These are phyloP conservation scores for Dendrobium catenatum DNA, from an alignment of 106 monocot genomes.

Conservation along the genomic window DNA sequence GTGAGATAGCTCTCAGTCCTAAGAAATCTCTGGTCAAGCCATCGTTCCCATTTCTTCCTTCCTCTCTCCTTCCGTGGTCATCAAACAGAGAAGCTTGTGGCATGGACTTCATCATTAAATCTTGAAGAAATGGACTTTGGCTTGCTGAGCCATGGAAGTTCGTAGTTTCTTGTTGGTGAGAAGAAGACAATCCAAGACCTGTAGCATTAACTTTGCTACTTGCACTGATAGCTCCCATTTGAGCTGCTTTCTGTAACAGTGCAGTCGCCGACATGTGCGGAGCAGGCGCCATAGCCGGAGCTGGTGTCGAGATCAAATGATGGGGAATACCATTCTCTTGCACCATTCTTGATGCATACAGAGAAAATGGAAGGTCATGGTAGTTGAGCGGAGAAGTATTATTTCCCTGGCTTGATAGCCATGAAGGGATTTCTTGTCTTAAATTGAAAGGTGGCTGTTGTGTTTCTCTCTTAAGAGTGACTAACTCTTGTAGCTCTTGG, in stretches of 20 bases:
- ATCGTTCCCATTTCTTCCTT: slow-evolving; percentile 11
- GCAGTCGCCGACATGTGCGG: slow-evolving; percentile 52
- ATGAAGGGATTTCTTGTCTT: slow-evolving; percentile 25
- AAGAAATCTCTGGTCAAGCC: slow-evolving; percentile 70
- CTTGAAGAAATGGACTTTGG: not conserved
- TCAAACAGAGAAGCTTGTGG: slow-evolving; percentile 5
- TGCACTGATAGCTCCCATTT: slow-evolving; percentile 48
- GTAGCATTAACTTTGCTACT: too few species aligned
- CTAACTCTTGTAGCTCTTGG: not conserved
- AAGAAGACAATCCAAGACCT: too few species aligned
- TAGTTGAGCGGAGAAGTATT: slow-evolving; percentile 4
- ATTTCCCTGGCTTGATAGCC: not conserved
- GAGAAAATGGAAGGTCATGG: slow-evolving; percentile 12
- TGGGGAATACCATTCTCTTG: not conserved
- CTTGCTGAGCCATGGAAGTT: not conserved
- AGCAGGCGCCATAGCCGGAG: slow-evolving; percentile 6
- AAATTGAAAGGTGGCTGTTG: slow-evolving; percentile 13
- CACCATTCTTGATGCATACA: slow-evolving; percentile 1
- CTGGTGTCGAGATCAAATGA: not conserved
- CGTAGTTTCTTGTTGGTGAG: not conserved
- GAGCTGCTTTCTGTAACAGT: slow-evolving; percentile 58
- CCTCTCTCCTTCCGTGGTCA: not conserved
- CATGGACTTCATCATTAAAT: not conserved
- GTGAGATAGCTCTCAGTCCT: slow-evolving; percentile 52
- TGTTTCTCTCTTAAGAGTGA: slow-evolving; percentile 15